Conservation (phyloP, 148 eudicot species). For the Vaccinium corymbosum region DNA sequence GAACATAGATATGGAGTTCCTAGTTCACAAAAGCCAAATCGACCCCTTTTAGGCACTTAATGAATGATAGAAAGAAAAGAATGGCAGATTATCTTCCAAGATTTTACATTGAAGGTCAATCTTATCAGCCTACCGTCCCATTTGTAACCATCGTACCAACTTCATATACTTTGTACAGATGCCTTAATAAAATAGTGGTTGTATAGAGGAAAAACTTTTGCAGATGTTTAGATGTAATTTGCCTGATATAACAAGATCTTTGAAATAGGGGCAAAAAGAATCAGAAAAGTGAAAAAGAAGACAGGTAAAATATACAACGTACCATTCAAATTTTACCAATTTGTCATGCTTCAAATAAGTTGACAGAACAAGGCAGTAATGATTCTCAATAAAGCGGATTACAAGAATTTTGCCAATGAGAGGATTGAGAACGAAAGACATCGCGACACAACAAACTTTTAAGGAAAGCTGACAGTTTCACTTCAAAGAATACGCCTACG, state of each 20-base stretch:
- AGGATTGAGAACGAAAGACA: neutral
- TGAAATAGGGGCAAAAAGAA: neutral
- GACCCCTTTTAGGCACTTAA: neutral
- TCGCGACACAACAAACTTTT: neutral
- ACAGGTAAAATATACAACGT: neutral
- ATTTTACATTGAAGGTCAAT: neutral
- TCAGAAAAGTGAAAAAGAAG: neutral
- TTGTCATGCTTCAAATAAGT: neutral
- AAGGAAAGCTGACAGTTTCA: neutral
- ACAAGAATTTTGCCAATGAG: neutral
- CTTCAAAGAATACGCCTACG: neutral
- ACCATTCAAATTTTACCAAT: neutral
- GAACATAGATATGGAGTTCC: neutral
- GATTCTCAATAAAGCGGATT: neutral
- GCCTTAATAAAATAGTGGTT: too few species aligned
- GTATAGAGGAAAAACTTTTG: neutral
- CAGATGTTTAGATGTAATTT: neutral
- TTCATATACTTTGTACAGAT: neutral
- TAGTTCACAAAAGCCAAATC: neutral
- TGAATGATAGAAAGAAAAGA: neutral
- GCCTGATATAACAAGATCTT: neutral
- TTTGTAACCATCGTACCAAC: neutral
- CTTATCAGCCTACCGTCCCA: neutral
- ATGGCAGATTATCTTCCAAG: neutral
- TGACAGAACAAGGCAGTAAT: neutral